Evolutionary conservation across 2,329 filamentous ascomycete species (phyloP), one percentile per base, ranked within the genome.

Genomic region (Aspergillus quadricinctus): DNA sequence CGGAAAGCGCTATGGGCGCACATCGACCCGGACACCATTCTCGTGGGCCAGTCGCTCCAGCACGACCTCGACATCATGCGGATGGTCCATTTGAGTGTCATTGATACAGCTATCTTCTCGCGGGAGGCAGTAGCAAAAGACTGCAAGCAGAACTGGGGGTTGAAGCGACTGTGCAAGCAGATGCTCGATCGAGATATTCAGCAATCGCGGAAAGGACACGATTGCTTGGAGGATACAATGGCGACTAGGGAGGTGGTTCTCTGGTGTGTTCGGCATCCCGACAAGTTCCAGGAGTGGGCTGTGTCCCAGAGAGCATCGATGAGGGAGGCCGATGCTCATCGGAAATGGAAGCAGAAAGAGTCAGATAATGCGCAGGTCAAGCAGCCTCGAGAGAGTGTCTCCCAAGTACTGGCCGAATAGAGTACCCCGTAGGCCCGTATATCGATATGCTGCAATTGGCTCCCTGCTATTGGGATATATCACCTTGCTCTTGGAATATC

Each of bases 201-300:
- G 27, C 61, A 53, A 23, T 61, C 66, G 2, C 62, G 57, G 9
- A 63, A 61, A 1, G 77, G 79, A 1, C 80, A 82, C 50, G 75
- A 80, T 64, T 75, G 75, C 49, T 60, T 83, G 4, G 78, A 82
- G 61, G 78, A 82, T 66, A 76, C 79, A 0, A 72, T 79, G 35
- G 80, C 81, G 0, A 71, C 76, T 0, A 73, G 81, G 7, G 80
- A 83, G 62, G 61, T 83, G 49, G 71, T 76, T 4, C 64, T 83
- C 2, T 80, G 73, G 71, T 77, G 73, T 54, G 61, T 79, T n/a
- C 69, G 68, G 55, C 70, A 79, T n/a, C 66, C 66, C 2, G 65
- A 71, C 1, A 58, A 57, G 11, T 66, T 81, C 8, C 57, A 63
- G 3, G 64, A 48, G 19, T 77, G 75, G 73, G 77, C 63, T 1